These are phyloP conservation scores for Gamsiella multidivaricata DNA, from an alignment of 192 early-diverging fungal genomes.

Conservation along the genomic window DNA sequence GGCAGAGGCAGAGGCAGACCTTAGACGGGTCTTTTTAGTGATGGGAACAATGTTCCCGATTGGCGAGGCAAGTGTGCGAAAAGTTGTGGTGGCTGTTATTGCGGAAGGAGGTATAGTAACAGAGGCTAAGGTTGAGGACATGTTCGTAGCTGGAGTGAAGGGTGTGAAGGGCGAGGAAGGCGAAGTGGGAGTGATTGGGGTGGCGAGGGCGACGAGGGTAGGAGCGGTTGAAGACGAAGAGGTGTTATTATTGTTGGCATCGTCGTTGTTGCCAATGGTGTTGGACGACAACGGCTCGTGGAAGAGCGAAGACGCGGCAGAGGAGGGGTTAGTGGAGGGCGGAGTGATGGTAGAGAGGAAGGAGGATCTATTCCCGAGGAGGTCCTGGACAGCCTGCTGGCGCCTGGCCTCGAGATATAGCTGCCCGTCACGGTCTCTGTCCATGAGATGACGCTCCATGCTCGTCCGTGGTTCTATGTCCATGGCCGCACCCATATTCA, in stretches of 20 bases:
- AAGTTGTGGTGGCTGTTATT: neutral
- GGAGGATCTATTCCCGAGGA: slow-evolving; percentile 42
- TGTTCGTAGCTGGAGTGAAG: too few species aligned
- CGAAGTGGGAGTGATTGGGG: neutral
- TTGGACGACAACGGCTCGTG: slow-evolving; percentile 9
- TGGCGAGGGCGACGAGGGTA: neutral
- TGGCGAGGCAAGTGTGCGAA: neutral
- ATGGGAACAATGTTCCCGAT: slow-evolving; percentile 1
- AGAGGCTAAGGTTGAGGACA: neutral
- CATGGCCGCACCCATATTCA: slow-evolving; percentile 26
- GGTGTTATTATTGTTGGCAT: neutral
- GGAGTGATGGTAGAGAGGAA: slow-evolving; percentile 56
- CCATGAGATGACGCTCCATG: slow-evolving; percentile 49
- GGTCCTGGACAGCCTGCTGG: slow-evolving; percentile 27
- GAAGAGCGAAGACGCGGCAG: slow-evolving; percentile 42
- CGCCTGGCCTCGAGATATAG: slow-evolving; percentile 40
- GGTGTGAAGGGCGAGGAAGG: slow-evolving; percentile 4
- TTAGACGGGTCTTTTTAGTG: slow-evolving; percentile 2
- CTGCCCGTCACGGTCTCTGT: slow-evolving; percentile 48
- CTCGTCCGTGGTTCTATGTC: slow-evolving; percentile 40
- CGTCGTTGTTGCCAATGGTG: neutral
- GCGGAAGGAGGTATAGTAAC: neutral
- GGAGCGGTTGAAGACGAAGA: neutral
- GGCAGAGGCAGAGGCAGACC: neutral
- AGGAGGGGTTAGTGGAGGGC: slow-evolving; percentile 42